phyloP scores from a whole-genome alignment of 1,139 yeast genomes.

The Taphrina betulina region DNA sequence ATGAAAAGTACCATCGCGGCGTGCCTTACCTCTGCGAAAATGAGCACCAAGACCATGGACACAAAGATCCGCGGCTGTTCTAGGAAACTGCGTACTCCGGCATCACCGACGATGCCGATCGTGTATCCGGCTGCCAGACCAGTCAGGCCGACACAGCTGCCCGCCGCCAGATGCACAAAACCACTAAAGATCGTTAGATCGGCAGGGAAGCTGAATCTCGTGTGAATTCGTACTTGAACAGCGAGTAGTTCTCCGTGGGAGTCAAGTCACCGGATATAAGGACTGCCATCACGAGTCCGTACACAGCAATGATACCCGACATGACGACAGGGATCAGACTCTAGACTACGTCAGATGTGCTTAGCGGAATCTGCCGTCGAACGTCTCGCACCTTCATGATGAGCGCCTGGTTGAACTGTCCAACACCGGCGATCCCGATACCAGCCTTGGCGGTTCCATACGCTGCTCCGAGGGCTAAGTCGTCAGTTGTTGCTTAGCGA shows the following conservation, averaged over 20 bases:
- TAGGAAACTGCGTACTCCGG: conserved; percentile 95
- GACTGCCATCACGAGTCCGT: conserved; percentile 96
- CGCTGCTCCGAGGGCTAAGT: conserved; percentile 74
- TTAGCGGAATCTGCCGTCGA: conserved; percentile 6
- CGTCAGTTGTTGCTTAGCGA: not conserved
- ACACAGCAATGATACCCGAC: conserved; percentile 99
- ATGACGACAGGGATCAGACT: conserved; percentile 86
- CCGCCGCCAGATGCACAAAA: conserved; percentile 97
- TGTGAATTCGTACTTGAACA: conserved; percentile 53
- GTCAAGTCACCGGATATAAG: conserved; percentile 73
- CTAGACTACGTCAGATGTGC: conserved; percentile 22
- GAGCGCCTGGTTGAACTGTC: conserved; percentile 44
- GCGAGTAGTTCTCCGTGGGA: conserved; percentile 84
- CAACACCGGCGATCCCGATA: conserved; percentile 88
- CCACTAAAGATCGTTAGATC: conserved; percentile 53
- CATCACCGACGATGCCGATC: conserved; percentile 98
- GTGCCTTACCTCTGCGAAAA: conserved; percentile 79
- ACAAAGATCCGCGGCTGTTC: conserved; percentile 97
- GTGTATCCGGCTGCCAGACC: conserved; percentile 98
- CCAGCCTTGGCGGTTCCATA: conserved; percentile 99
- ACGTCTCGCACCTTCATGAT: conserved; percentile 43
- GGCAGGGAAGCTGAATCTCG: not conserved
- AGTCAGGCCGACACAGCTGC: conserved; percentile 94
- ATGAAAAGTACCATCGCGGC: too few relatives aligned
- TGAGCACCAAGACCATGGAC: conserved; percentile 88